phyloP scores from a whole-genome alignment of 306 rosid genomes.

The Casuarina glauca region DNA sequence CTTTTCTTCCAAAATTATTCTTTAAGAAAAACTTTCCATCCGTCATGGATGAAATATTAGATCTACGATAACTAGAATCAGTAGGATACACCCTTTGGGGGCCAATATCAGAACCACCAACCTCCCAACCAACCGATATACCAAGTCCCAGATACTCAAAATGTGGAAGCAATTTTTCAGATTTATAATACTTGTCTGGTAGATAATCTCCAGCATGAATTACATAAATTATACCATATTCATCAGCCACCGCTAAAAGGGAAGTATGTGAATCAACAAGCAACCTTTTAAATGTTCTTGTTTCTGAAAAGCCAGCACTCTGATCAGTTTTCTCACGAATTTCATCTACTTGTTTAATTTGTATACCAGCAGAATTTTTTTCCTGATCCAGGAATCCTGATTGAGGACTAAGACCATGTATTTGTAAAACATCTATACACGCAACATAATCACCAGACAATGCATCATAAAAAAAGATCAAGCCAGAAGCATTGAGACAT shows the following conservation, averaged over 20 bases:
- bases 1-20: conserved; percentile 34
- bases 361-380: conserved; percentile 26
- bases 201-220: conserved; percentile 45
- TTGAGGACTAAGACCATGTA: conserved; percentile 48
- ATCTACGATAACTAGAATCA: conserved; percentile 29
- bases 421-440: conserved; percentile 54
- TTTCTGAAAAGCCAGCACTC: conserved; percentile 29
- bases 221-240: conserved; percentile 74
- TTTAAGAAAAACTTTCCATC: conserved; percentile 31
- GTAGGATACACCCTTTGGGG: conserved; percentile 48
- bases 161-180: conserved; percentile 60
- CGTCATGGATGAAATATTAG: conserved; percentile 30
- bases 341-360: conserved; percentile 36
- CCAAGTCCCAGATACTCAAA: conserved; percentile 59
- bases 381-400: conserved; percentile 38
- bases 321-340: conserved; percentile 37
- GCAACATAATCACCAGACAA: conserved; percentile 72
- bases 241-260: conserved; percentile 75
- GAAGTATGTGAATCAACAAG: conserved; percentile 72
- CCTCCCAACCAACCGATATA: conserved; percentile 72
- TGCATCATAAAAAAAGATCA: conserved; percentile 63
- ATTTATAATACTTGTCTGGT: conserved; percentile 35
- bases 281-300: conserved; percentile 68
- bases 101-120: conserved; percentile 74
- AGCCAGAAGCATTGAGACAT: conserved; percentile 74